Evolutionary conservation across 2,329 filamentous ascomycete species (phyloP), one percentile per base, ranked within the genome.

Genomic region (Fusarium sp.): DNA sequence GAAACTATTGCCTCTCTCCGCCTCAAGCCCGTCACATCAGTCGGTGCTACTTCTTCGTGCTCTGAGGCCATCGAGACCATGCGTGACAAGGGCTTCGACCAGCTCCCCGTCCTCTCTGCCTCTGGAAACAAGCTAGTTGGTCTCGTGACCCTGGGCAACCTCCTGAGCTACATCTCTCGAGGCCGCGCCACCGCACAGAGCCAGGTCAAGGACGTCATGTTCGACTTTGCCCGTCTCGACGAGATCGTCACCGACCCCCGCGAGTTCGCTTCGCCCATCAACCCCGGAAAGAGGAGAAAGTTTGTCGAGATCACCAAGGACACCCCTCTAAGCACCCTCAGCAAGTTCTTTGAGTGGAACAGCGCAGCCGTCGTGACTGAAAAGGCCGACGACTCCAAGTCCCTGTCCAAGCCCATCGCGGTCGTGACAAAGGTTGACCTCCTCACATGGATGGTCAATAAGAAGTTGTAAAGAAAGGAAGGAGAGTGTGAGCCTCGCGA

Each of bases 271-370:
- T 77, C 78, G 14, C 75, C 78, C 36, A 75, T 76, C 50, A 76
- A 80, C 65, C 74, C 76, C 20, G 79, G 75, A 62, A 79, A 80
- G 68, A 87, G 87, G 79, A 85, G 90, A 63, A 89, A 91, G 77
- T 99, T 97, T 81, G 91, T 98, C 55, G 92, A 98, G 81, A 97
- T 99, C 77, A 98, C 96, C 6, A 84, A 91, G 78, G 92, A 97
- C 71, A 99, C 96, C 1, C 91, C 91, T 3, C 85, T 99, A 38
- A 88, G 87, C 50, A 90, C 91, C 46, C 85, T 99, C 58, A 95
- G 93, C 83, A 90, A 92, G 76, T 99, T 99, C 82, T 93, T 98
- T 71, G 93, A 98, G 82, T 98, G 96, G 93, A 98, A 99, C 81
- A 96, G 92, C 73, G 95, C 96, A 0, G 96, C 96, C 0, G 89